These are phyloP conservation scores for Meripilus lineatus DNA, from an alignment of 1,284 basidiomycete genomes.

Conservation along the genomic window DNA sequence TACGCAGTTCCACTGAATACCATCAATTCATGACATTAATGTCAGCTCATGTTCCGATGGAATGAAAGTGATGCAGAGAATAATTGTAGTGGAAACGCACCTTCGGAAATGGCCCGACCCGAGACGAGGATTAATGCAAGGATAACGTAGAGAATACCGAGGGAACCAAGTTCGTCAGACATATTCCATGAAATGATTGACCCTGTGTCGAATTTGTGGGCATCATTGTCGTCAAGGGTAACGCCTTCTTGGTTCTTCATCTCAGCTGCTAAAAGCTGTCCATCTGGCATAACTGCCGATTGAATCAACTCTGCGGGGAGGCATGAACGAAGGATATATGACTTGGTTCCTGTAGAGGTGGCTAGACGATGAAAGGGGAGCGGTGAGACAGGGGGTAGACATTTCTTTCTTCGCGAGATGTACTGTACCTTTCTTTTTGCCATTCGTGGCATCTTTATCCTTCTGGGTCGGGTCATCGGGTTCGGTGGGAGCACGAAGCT, in stretches of 20 bases:
- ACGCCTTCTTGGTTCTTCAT: conserved; percentile 47
- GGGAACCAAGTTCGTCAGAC: conserved; percentile 54
- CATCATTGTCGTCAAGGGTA: conserved; percentile 33
- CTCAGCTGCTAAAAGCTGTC: conserved; percentile 19
- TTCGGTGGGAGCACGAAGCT: conserved; percentile 61
- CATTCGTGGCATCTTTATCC: conserved; percentile 32
- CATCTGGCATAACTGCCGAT: conserved; percentile 44
- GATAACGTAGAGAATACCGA: conserved; percentile 66
- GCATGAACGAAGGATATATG: conserved; percentile 68
- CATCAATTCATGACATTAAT: not conserved
- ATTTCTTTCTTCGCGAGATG: no score
- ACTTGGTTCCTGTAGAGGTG: conserved; percentile 55
- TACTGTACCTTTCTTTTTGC: conserved; percentile 47
- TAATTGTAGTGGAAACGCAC: conserved; percentile 35
- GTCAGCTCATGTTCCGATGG: not conserved
- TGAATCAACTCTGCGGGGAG: conserved; percentile 56
- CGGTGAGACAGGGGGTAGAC: conserved; percentile 2
- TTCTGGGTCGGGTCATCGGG: conserved; percentile 29
- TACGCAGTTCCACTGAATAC: conserved; percentile 50
- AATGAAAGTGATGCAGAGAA: not conserved
- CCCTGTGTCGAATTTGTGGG: conserved; percentile 46
- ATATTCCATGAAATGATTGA: conserved; percentile 66
- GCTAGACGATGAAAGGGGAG: conserved; percentile 29
- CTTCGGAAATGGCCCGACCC: conserved; percentile 59
- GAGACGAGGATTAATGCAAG: conserved; percentile 69